phyloP scores from a whole-genome alignment of 2,329 filamentous ascomycete species.

The Botrytis sinoallii region DNA sequence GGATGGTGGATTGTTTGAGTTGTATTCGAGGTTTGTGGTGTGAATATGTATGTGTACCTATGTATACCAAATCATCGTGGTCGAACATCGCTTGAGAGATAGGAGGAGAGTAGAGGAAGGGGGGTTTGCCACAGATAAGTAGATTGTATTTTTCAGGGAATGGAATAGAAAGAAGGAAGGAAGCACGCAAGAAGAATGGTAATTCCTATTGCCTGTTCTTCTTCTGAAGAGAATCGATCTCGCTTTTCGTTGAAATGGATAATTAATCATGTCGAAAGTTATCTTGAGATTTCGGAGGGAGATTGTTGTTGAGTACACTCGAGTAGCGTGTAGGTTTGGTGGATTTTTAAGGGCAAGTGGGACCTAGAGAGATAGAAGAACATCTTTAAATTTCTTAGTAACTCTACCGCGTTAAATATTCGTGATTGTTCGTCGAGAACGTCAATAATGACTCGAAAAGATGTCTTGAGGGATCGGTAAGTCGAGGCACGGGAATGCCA shows the following conservation, averaged over 20 bases:
- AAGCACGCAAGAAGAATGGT: not conserved
- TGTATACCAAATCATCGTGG: not conserved
- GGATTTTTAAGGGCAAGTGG: not conserved
- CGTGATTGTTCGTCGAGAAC: not conserved
- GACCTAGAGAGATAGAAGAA: not conserved
- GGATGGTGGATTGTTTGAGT: not conserved
- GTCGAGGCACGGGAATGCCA: not conserved
- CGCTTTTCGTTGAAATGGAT: not conserved
- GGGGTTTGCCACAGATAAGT: not conserved
- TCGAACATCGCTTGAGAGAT: not conserved
- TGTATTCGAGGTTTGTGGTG: not conserved
- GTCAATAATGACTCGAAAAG: not conserved
- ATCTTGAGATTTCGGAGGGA: not conserved
- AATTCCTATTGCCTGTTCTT: not conserved
- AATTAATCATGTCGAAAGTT: not conserved
- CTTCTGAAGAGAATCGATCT: not conserved
- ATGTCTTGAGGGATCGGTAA: not conserved
- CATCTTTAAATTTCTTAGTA: not conserved
- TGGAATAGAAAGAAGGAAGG: not conserved
- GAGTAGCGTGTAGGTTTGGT: not conserved
- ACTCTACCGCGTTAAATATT: not conserved
- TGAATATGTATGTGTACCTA: not conserved
- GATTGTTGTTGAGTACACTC: not conserved
- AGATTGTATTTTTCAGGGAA: not conserved
- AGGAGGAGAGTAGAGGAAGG: accelerated